Conservation (phyloP, 768 basidiomycete genomes). For the Kondoa subrosea region DNA sequence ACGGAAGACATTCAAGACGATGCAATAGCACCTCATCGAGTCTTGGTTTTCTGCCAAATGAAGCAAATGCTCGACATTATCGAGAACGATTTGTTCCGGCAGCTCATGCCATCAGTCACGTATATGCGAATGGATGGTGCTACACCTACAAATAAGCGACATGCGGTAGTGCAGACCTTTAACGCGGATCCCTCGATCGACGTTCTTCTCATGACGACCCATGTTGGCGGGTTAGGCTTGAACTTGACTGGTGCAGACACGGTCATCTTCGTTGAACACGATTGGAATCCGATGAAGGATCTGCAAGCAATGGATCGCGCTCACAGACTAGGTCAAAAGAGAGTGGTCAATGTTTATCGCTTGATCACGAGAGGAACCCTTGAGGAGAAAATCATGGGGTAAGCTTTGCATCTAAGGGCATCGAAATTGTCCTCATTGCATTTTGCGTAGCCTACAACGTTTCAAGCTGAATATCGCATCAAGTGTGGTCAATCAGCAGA, state of each 20-base stretch:
- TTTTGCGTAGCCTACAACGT: slow-evolving; percentile 62
- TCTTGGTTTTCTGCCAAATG: slow-evolving; percentile 97
- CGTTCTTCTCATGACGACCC: slow-evolving; percentile 83
- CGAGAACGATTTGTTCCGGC: slow-evolving; percentile 77
- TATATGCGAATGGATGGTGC: slow-evolving; percentile 96
- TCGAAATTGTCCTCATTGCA: neutral
- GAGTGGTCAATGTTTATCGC: slow-evolving; percentile 96
- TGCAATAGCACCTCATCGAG: slow-evolving; percentile 83
- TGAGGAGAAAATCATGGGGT: slow-evolving; percentile 99
- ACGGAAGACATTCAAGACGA: slow-evolving; percentile 41
- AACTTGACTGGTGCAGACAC: slow-evolving; percentile 97
- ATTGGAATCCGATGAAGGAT: slow-evolving; percentile 99
- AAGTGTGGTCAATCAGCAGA: slow-evolving; percentile 93
- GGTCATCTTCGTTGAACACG: slow-evolving; percentile 97
- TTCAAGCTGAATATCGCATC: slow-evolving; percentile 98
- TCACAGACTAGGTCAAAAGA: slow-evolving; percentile 94
- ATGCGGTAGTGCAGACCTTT: slow-evolving; percentile 94
- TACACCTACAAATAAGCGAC: slow-evolving; percentile 82
- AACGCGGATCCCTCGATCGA: slow-evolving; percentile 95
- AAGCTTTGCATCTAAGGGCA: slow-evolving; percentile 29
- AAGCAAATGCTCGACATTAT: slow-evolving; percentile 98
- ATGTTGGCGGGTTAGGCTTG: slow-evolving; percentile 87
- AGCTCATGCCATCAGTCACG: slow-evolving; percentile 82
- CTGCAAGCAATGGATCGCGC: slow-evolving; percentile 98
- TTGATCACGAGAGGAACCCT: slow-evolving; percentile 90